Conservation (phyloP, 202 grass and related monocot species). For the Carex arenaria region DNA sequence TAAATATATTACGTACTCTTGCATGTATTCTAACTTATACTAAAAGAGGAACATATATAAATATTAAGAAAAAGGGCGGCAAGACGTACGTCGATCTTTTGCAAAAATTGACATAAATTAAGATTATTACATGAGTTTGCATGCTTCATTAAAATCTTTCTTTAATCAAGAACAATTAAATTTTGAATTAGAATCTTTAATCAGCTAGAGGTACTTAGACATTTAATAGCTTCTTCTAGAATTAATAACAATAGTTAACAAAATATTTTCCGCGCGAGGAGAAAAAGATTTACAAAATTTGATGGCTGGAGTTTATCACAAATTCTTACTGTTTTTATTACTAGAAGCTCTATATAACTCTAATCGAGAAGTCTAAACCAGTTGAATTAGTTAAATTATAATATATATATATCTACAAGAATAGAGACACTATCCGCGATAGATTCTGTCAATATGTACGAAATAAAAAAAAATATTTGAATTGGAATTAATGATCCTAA, state of each 20-base stretch:
- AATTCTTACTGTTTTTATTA: neutral
- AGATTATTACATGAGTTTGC: neutral
- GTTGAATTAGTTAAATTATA: neutral
- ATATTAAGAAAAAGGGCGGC: neutral
- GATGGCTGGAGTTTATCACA: too few relatives aligned
- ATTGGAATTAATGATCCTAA: too few relatives aligned
- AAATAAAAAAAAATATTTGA: too few relatives aligned
- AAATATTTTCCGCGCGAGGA: too few relatives aligned
- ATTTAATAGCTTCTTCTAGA: neutral
- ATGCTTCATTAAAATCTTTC: neutral
- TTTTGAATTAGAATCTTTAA: neutral
- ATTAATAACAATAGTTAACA: too few relatives aligned
- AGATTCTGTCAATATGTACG: too few relatives aligned
- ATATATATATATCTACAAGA: too few relatives aligned
- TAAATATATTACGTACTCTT: neutral
- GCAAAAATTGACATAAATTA: neutral
- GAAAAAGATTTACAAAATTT: neutral
- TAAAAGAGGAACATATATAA: neutral
- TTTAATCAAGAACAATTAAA: neutral
- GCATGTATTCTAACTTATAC: neutral
- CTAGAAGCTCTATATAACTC: neutral
- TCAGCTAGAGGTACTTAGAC: neutral
- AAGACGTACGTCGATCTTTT: neutral
- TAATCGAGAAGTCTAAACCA: neutral
- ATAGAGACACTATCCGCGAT: too few relatives aligned